Conservation (phyloP, 148 eudicot genomes). For the Rhododendron williamsianum region DNA sequence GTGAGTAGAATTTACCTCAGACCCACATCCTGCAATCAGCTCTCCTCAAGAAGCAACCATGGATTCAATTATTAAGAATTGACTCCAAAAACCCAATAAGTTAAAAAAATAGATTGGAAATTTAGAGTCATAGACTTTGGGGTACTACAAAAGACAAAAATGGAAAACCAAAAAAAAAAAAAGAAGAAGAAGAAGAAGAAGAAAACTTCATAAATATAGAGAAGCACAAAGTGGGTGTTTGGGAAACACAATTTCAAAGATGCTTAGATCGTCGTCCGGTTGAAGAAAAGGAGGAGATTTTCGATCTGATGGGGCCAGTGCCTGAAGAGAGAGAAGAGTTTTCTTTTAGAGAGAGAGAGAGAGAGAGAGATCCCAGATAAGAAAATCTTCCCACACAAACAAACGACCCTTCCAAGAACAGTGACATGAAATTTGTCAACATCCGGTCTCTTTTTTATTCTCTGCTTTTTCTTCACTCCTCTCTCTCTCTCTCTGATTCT, state of each 20-base stretch:
- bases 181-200: not conserved
- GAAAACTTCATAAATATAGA: slow-evolving; percentile 9
- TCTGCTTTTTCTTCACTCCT: slow-evolving; percentile 36
- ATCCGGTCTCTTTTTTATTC: slow-evolving; percentile 87
- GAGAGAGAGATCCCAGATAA: slow-evolving; percentile 93
- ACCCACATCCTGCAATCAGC: slow-evolving; percentile 62
- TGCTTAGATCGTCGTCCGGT: slow-evolving; percentile 43
- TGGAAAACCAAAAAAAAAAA: not conserved
- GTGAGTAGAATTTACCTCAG: slow-evolving; percentile 54
- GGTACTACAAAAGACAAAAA: slow-evolving; percentile 8
- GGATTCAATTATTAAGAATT: slow-evolving; percentile 41
- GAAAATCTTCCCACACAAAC: slow-evolving; percentile 76
- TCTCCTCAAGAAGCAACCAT: slow-evolving; percentile 21
- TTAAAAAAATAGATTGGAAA: slow-evolving; percentile 17
- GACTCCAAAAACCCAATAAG: slow-evolving; percentile 16
- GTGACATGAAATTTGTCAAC: slow-evolving; percentile 98
- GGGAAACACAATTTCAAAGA: slow-evolving; percentile 35
- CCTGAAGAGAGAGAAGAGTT: slow-evolving; percentile 20
- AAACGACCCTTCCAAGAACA: slow-evolving; percentile 88
- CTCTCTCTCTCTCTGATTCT: slow-evolving; percentile 13
- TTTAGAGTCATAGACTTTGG: slow-evolving; percentile 8
- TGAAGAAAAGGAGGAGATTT: slow-evolving; percentile 49
- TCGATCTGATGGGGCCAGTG: slow-evolving; percentile 89
- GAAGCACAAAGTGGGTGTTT: slow-evolving; percentile 31
- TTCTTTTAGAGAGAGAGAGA: slow-evolving; percentile 19